Base-by-base conservation (phyloP, 2,329 filamentous ascomycete genomes). In the Arthrocladium fulminans region DNA sequence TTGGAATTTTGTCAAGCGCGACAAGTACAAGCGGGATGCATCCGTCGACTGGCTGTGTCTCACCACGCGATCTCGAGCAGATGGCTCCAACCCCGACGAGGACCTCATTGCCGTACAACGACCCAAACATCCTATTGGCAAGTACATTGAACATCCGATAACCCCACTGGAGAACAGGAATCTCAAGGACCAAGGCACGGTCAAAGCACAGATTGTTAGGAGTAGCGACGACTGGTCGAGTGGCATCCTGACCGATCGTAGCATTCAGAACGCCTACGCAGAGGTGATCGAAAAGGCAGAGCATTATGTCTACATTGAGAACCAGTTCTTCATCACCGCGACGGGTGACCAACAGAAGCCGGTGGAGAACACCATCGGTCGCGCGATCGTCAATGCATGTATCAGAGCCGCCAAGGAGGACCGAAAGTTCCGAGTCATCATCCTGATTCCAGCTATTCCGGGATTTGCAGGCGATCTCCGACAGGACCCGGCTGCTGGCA, bases 321-420 rank as follows among this genome's bases (percentile, higher is more conserved):
- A 97, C 60, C 92, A 98, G 61, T 97, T 97, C 71, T 98, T 97
- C 73, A 96, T 94, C 62, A 94, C 88, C 1, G 86, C 92, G 0
- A 97, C 90, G 0, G 88, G 88, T 7, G 83, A 92, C n/a, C 68
- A 95, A 29, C 89, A 96, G 63, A 70, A 74, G 1, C 90, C 90
- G 0, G 80, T 97, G 20, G 81, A 88, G 65, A 98, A 98, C 63
- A 84, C 81, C 15, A 85, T 98, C 46, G 92, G 92, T 10, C 75
- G 75, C 6, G 83, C 92, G 2, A 95, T 98, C 47, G 92, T 96
- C 2, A 88, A 98, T 49, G 89, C 90, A 0, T 83, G 88, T 22
- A 79, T 96, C 2, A 76, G 78, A 27, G 90, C 92, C 3, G 81
- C 76, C 5, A 85, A 89, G 61, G 88, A 94, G 62, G 79, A 77